Evolutionary conservation across 345 rosid genomes (phyloP).

Genomic region (Melaleuca quinquenervia): DNA sequence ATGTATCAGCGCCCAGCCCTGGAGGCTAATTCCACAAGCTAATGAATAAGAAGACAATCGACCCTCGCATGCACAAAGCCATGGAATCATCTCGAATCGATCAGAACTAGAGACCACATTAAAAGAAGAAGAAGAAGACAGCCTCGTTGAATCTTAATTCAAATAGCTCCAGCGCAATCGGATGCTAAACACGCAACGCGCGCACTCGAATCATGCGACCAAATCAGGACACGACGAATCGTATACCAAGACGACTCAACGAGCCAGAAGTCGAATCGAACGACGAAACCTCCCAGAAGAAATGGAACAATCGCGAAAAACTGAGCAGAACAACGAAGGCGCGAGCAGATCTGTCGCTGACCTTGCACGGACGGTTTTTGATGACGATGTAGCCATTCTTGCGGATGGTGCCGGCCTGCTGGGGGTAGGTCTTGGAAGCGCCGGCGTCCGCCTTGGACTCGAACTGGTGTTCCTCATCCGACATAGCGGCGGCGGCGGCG

Average conservation of each 20-base stretch:
- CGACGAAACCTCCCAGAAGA: background rate
- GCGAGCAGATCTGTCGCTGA: background rate
- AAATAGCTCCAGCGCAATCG: background rate
- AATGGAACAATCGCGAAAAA: background rate
- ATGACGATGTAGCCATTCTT: conserved; percentile 36
- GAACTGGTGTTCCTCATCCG: conserved; percentile 39
- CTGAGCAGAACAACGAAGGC: background rate
- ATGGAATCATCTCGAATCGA: background rate
- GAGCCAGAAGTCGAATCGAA: background rate
- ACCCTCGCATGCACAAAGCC: background rate
- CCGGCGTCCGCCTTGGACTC: conserved; percentile 41
- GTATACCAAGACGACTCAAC: background rate
- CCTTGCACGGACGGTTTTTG: conserved; percentile 38
- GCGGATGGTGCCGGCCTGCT: conserved; percentile 39
- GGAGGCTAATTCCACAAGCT: too few relatives aligned
- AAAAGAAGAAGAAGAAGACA: background rate
- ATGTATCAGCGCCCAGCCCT: background rate
- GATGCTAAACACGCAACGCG: background rate
- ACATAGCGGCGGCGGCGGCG: conserved; percentile 16
- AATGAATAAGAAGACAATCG: background rate
- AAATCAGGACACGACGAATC: too few relatives aligned
- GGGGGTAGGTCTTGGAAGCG: conserved; percentile 35
- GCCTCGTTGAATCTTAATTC: background rate
- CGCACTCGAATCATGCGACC: background rate
- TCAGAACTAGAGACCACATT: background rate